phyloP scores from a whole-genome alignment of 768 basidiomycete species.

The Pulveroboletus sp. region DNA sequence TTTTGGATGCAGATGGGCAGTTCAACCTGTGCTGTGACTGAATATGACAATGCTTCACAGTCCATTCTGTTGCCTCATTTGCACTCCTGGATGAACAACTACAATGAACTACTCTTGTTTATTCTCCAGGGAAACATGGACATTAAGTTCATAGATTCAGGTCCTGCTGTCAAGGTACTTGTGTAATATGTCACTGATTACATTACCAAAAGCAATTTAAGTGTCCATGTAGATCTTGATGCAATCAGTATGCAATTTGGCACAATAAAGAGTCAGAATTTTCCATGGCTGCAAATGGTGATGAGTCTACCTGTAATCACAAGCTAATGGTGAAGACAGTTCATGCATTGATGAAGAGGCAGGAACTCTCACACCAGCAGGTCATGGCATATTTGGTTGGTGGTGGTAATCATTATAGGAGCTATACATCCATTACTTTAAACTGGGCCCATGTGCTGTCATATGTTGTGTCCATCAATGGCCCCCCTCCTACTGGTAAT shows the following conservation, averaged over 20 bases:
- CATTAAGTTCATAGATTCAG: conserved; percentile 31
- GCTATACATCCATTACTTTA: too few relatives aligned
- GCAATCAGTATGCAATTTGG: too few relatives aligned
- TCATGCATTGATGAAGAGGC: conserved; percentile 15
- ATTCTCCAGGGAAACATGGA: conserved; percentile 28
- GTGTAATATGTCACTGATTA: conserved; percentile 37
- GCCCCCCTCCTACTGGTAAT: too few relatives aligned
- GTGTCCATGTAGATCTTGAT: neutral
- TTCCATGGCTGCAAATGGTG: too few relatives aligned
- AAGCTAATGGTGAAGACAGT: conserved; percentile 4
- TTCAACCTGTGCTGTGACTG: fast-evolving
- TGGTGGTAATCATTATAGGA: conserved; percentile 20
- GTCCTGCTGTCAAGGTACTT: conserved; percentile 26
- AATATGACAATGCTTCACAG: conserved; percentile 1
- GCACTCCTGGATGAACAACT: conserved; percentile 13
- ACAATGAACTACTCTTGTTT: conserved; percentile 10
- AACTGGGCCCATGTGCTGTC: too few relatives aligned
- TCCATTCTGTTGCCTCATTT: conserved; percentile 7
- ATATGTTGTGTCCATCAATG: too few relatives aligned
- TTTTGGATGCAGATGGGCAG: neutral
- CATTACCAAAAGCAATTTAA: conserved; percentile 26
- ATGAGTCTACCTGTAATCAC: neutral
- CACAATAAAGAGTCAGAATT: too few relatives aligned
- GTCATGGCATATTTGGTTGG: conserved; percentile 28
- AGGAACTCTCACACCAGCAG: conserved; percentile 30